Evolutionary conservation across 1,284 basidiomycete genomes (phyloP).

Genomic region (Coniophora puteana): DNA sequence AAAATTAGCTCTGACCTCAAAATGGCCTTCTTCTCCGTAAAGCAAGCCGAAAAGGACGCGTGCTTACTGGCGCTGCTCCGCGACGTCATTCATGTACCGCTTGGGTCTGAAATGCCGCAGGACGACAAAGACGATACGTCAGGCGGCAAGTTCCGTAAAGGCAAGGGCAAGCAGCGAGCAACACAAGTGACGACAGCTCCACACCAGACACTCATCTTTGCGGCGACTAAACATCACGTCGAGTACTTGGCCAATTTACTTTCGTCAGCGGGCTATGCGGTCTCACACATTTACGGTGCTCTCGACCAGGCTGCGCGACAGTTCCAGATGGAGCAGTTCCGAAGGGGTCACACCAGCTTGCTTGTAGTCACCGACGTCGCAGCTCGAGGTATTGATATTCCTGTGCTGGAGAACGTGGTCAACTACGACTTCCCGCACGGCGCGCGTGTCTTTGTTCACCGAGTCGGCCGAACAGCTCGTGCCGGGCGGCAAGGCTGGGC

Average conservation of each 20-base stretch:
- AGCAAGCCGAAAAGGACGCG: constrained; percentile 93
- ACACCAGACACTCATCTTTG: constrained; percentile 94
- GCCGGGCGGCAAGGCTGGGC: constrained; percentile 95
- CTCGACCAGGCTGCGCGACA: constrained; percentile 91
- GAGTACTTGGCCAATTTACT: constrained; percentile 89
- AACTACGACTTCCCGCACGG: constrained; percentile 98
- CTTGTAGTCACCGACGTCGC: constrained; percentile 98
- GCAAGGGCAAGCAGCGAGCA: constrained; percentile 48
- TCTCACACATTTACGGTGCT: constrained; percentile 96
- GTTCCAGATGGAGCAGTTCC: constrained; percentile 91
- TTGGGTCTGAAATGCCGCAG: constrained; percentile 31
- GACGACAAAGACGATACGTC: constrained; percentile 25
- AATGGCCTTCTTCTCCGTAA: constrained; percentile 93
- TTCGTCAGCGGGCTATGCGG: constrained; percentile 82
- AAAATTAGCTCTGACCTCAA: constrained; percentile 94
- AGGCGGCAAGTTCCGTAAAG: constrained; percentile 40
- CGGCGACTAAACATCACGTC: constrained; percentile 99
- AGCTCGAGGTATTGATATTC: constrained; percentile 95
- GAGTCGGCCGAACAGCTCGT: constrained; percentile 95
- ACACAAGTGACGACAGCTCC: constrained; percentile 51
- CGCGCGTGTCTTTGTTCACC: constrained; percentile 92
- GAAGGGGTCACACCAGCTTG: constrained; percentile 77
- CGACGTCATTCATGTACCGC: constrained; percentile 84
- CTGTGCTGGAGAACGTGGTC: constrained; percentile 91
- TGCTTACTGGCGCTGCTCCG: constrained; percentile 82